These are phyloP conservation scores for Claviceps sp. DNA, from an alignment of 2,329 filamentous ascomycete genomes.

Conservation along the genomic window DNA sequence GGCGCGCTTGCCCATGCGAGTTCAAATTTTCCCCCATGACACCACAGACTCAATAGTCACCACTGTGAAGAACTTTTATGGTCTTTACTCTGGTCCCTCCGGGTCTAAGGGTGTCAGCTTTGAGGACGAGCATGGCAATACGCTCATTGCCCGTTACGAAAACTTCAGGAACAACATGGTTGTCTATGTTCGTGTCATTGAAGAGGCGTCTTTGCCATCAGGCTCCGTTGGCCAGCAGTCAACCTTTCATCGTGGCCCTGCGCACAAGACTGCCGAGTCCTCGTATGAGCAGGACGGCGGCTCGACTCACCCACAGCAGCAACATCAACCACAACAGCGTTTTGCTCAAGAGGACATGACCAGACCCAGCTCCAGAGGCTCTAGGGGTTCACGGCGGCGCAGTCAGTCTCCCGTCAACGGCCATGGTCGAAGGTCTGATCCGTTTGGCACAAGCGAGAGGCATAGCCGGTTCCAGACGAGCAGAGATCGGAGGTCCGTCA, in stretches of 20 bases:
- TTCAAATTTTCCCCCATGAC: slow-evolving; percentile 90
- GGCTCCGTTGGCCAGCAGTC: slow-evolving; percentile 38
- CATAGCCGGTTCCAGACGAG: slow-evolving; percentile 56
- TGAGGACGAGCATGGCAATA: slow-evolving; percentile 79
- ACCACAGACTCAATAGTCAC: slow-evolving; percentile 95
- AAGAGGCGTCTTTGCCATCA: slow-evolving; percentile 35
- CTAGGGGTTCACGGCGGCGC: slow-evolving; percentile 58
- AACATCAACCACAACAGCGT: slow-evolving; percentile 30
- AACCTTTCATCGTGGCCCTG: slow-evolving; percentile 30
- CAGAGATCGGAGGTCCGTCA: slow-evolving; percentile 47
- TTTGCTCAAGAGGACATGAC: slow-evolving; percentile 47
- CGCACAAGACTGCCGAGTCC: slow-evolving; percentile 24
- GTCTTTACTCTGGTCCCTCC: slow-evolving; percentile 64
- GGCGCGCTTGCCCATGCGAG: slow-evolving; percentile 69
- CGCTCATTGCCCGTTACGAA: slow-evolving; percentile 88
- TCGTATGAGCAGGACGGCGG: slow-evolving; percentile 43
- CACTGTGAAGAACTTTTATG: slow-evolving; percentile 98
- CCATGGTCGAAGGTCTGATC: slow-evolving; percentile 64
- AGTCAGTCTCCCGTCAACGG: slow-evolving; percentile 62
- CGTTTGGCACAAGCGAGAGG: slow-evolving; percentile 48
- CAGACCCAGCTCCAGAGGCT: slow-evolving; percentile 57
- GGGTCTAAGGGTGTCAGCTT: slow-evolving; percentile 80
- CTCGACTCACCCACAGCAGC: slow-evolving; percentile 16
- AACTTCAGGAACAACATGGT: slow-evolving; percentile 89
- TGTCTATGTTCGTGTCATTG: slow-evolving; percentile 80